These are phyloP conservation scores for Fusarium devonianum DNA, from an alignment of 2,329 filamentous ascomycete genomes.

Conservation along the genomic window DNA sequence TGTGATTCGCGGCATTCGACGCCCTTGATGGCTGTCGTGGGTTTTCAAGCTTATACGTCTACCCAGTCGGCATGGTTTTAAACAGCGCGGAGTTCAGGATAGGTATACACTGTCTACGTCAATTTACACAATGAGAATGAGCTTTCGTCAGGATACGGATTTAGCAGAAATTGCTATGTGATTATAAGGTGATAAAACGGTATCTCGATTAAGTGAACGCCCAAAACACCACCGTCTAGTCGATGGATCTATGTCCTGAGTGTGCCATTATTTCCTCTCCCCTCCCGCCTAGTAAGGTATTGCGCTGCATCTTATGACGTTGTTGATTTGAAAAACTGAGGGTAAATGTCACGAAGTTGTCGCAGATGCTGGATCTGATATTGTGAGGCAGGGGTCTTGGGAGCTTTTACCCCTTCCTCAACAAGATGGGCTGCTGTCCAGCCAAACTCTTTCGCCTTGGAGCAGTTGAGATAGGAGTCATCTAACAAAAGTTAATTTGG, in stretches of 20 bases:
- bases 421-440: constrained; percentile 90
- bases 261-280: not conserved
- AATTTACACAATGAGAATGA: not conserved
- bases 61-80: constrained; percentile 7
- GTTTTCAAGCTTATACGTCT: not conserved
- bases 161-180: constrained; percentile 6
- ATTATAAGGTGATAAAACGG: constrained; percentile 21
- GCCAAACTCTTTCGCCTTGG: constrained; percentile 76
- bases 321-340: constrained; percentile 79
- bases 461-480: constrained; percentile 85
- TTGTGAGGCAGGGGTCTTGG: constrained; percentile 70
- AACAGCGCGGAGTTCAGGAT: constrained; percentile 35
- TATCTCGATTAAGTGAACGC: constrained; percentile 19
- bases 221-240: constrained; percentile 29
- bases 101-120: not conserved
- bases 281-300: not conserved
- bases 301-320: constrained; percentile 15
- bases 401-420: constrained; percentile 73
- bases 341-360: constrained; percentile 78
- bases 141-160: not conserved
- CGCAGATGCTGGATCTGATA: constrained; percentile 78
- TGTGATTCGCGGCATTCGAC: constrained; percentile 66
- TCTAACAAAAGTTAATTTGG: constrained; percentile 59
- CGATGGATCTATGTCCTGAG: constrained; percentile 3
- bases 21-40: constrained; percentile 54